Evolutionary conservation across 257 asterid genomes (phyloP), one percentile per base, ranked within the genome.

Genomic region (Ligustrum vulgare): DNA sequence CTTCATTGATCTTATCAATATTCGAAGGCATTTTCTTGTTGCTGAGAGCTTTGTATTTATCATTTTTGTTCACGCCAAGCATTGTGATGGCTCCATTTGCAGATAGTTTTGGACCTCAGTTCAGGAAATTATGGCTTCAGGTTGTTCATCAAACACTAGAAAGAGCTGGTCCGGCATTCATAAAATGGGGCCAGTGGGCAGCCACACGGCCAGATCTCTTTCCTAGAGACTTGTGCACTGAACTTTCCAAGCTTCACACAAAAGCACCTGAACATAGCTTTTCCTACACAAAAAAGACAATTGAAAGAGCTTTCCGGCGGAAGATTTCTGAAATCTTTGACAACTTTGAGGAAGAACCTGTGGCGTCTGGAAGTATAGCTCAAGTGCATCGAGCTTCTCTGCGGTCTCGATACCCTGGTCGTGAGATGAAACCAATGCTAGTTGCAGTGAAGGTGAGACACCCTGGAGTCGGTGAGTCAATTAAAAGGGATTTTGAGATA

Each of bases 161-260:
- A 86, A 81, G 85, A 78, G 99, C 99, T 15, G 99, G 99, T 23
- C 99, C 99, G 25, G 99, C 98, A 1, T 94, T 94, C 78, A 94
- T 94, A 81, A 94, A 94, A 81, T 94, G 98, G 99, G 99, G 99
- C 78, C 99, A 92, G 79, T 94, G 99, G 99, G 99, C 98, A 31
- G 99, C 97, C 71, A 89, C 99, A 39, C 90, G 99, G 25, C 99
- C 98, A 0, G 99, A 94, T 86, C 91, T 92, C 43, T 94, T 94
- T 65, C 97, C 98, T 16, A 72, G 70, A 68, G 99, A 94, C 81
- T 83, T 94, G 82, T 92, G 99, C 69, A 63, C 81, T 45, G 97
- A 94, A 82, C 86, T 94, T 54, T 88, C 99, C 54, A 92, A 94
- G 88, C 99, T 94, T 86, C 99, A 94, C 80, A 85, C 82, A 34